Evolutionary conservation across 225 moss, liverwort and hornwort species (phyloP).

Genomic region (Lunularia cruciata): DNA sequence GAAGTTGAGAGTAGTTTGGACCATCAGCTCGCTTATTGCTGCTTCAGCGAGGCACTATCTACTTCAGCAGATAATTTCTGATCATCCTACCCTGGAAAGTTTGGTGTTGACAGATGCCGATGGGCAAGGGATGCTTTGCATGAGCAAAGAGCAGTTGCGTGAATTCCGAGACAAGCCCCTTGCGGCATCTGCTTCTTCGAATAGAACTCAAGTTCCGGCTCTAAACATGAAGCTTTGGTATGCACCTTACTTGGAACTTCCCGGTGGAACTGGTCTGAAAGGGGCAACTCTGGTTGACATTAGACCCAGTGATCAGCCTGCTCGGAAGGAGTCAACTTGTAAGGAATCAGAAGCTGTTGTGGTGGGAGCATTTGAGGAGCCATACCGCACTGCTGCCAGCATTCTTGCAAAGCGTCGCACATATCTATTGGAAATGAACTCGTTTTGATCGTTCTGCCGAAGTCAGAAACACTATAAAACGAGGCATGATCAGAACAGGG

Average conservation of each 20-base stretch:
- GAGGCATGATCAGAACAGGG: too few relatives aligned
- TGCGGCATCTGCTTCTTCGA: constrained; percentile 68
- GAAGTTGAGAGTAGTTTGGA: constrained; percentile 88
- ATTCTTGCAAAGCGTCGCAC: constrained; percentile 52
- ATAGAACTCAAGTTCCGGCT: constrained; percentile 79
- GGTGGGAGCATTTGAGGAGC: constrained; percentile 76
- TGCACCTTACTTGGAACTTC: constrained; percentile 71
- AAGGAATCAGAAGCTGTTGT: constrained; percentile 65
- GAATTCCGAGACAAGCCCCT: constrained; percentile 79
- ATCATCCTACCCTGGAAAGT: constrained; percentile 78
- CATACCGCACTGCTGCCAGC: constrained; percentile 67
- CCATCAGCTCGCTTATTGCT: constrained; percentile 79
- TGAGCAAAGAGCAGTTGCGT: constrained; percentile 69
- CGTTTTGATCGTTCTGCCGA: constrained; percentile 42
- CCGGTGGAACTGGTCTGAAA: constrained; percentile 74
- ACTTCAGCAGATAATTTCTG: constrained; percentile 78
- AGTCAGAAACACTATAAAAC: background rate
- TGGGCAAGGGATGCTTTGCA: constrained; percentile 83
- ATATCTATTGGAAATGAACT: constrained; percentile 87
- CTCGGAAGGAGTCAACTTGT: constrained; percentile 56
- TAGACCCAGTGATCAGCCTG: constrained; percentile 70
- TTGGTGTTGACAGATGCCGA: constrained; percentile 81
- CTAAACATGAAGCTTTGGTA: constrained; percentile 91
- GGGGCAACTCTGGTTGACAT: constrained; percentile 84
- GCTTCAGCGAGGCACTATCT: constrained; percentile 86